These are phyloP conservation scores for Lindgomyces ingoldianus DNA, from an alignment of 495 filamentous ascomycete species.

Conservation along the genomic window DNA sequence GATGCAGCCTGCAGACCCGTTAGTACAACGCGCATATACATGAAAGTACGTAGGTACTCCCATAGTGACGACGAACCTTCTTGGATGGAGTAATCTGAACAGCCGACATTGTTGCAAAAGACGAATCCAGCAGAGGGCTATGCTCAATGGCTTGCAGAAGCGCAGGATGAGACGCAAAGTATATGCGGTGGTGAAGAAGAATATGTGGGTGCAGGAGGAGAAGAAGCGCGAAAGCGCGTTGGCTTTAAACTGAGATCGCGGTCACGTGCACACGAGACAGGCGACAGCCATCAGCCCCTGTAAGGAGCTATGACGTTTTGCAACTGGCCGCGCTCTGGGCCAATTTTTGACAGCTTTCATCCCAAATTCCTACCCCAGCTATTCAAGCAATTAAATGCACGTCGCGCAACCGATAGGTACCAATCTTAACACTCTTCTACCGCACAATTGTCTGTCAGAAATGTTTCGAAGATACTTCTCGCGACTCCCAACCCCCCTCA, in stretches of 20 bases:
- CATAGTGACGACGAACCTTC: constrained; percentile 36
- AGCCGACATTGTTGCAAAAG: constrained; percentile 30
- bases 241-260: constrained; percentile 10
- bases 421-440: constrained; percentile 4
- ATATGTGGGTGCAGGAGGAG: constrained; percentile 24
- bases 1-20: constrained; percentile 66
- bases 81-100: constrained; percentile 40
- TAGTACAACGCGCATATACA: constrained; percentile 27
- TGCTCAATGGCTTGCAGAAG: constrained; percentile 1
- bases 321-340: not conserved
- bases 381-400: not conserved
- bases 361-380: not conserved
- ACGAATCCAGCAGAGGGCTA: not conserved
- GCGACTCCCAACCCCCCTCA: constrained; percentile 15
- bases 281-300: not conserved
- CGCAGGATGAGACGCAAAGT: not conserved
- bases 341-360: constrained; percentile 11
- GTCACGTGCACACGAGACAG: constrained; percentile 19
- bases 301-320: constrained; percentile 23
- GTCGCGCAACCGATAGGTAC: constrained; percentile 5
- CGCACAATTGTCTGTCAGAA: not conserved
- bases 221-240: constrained; percentile 10
- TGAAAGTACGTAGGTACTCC: too few relatives aligned
- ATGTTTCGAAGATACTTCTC: constrained; percentile 5
- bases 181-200: constrained; percentile 3